Evolutionary conservation across 352 stramenopile genomes (phyloP).

Genomic region (Pythium sp.): DNA sequence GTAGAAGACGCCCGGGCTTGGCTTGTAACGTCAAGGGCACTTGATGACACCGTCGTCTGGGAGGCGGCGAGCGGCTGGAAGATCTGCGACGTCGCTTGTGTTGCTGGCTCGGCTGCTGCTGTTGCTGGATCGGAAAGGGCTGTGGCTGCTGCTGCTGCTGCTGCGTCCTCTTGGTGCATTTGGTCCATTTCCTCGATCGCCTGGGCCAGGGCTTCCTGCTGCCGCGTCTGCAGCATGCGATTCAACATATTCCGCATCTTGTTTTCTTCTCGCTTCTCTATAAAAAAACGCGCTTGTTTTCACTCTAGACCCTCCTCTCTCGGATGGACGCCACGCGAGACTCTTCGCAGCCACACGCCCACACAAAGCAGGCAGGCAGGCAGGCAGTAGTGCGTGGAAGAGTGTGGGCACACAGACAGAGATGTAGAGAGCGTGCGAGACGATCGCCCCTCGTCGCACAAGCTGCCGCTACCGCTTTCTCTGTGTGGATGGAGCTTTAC

Average conservation of each 20-base stretch:
- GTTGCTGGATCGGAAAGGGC: neutral
- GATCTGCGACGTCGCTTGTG: neutral
- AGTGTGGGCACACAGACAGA: neutral
- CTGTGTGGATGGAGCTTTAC: neutral
- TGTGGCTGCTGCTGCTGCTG: conserved; percentile 5
- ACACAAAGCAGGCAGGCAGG: neutral
- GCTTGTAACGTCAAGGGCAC: neutral
- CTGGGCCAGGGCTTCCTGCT: neutral
- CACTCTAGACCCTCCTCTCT: neutral
- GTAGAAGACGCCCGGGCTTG: neutral
- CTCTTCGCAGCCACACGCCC: neutral
- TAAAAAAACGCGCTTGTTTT: conserved; percentile 8
- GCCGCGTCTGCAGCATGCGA: conserved; percentile 3
- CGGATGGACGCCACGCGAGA: neutral
- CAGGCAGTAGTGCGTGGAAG: neutral
- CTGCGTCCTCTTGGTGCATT: neutral
- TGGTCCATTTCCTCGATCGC: neutral
- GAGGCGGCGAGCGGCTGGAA: conserved; percentile 3
- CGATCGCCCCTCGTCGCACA: neutral
- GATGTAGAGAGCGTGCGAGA: neutral
- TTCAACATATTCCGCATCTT: conserved; percentile 13
- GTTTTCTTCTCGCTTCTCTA: neutral
- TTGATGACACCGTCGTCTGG: neutral
- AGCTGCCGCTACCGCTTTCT: neutral
- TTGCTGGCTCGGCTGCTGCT: neutral